phyloP scores from a whole-genome alignment of 805 yeast species.

The Barnettozyma sp. region DNA sequence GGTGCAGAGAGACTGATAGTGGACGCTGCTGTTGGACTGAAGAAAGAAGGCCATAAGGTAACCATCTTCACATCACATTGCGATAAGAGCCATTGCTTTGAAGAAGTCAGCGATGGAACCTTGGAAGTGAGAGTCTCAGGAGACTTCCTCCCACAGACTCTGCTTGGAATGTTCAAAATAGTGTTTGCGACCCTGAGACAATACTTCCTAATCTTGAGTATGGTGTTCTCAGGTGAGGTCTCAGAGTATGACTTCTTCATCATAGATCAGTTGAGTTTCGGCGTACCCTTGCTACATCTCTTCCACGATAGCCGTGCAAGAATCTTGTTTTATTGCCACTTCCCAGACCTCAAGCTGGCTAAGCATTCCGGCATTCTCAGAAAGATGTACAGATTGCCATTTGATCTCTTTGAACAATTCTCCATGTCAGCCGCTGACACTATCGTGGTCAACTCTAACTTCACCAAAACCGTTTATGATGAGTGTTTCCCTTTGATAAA shows the following conservation, averaged over 20 bases:
- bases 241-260: constrained; percentile 60
- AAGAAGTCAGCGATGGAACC: constrained; percentile 61
- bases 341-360: constrained; percentile 84
- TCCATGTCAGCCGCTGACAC: constrained; percentile 71
- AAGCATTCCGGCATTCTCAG: constrained; percentile 48
- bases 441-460: constrained; percentile 81
- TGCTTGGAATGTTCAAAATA: constrained; percentile 65
- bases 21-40: constrained; percentile 87
- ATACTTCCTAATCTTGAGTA: constrained; percentile 48
- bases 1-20: constrained; percentile 98
- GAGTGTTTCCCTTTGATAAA: constrained; percentile 47
- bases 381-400: constrained; percentile 67
- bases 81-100: constrained; percentile 82
- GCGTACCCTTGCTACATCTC: constrained; percentile 62
- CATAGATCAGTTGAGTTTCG: constrained; percentile 83
- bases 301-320: constrained; percentile 38
- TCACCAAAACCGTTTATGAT: constrained; percentile 66
- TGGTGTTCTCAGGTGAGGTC: constrained; percentile 41
- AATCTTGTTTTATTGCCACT: constrained; percentile 87
- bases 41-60: constrained; percentile 56
- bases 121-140: constrained; percentile 71
- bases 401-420: constrained; percentile 78
- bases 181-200: constrained; percentile 83
- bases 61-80: constrained; percentile 84
- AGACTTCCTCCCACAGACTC: constrained; percentile 69